Conservation (phyloP, 2,329 filamentous ascomycete genomes). For the Ophiosphaerella korrae region DNA sequence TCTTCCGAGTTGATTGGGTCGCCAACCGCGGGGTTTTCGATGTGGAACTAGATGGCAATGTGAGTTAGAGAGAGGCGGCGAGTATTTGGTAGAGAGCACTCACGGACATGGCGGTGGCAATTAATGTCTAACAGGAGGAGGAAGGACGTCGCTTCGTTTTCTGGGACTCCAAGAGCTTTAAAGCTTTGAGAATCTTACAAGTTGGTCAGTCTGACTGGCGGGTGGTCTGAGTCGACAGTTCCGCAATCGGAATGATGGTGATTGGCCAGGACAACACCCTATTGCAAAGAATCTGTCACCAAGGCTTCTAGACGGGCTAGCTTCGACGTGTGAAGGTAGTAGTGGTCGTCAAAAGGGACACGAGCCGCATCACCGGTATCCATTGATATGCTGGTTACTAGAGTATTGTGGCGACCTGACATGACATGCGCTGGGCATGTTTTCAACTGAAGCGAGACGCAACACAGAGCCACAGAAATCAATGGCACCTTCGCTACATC, state of each 20-base stretch:
- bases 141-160: neutral
- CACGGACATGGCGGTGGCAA: conserved; percentile 33
- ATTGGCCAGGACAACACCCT: neutral
- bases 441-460: no score
- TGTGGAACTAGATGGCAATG: conserved; percentile 51
- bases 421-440: no score
- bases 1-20: conserved; percentile 57
- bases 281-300: no score
- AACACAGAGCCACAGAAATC: no score
- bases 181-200: neutral
- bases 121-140: neutral
- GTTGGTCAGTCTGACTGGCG: neutral
- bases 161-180: neutral
- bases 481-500: no score
- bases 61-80: conserved; percentile 24
- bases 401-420: no score
- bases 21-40: conserved; percentile 56
- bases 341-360: no score
- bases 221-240: neutral
- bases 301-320: no score
- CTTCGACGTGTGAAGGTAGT: no score
- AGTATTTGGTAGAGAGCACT: conserved; percentile 11
- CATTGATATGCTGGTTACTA: no score
- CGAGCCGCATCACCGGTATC: no score
- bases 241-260: no score